phyloP scores from a whole-genome alignment of 352 stramenopile species.

The Peronospora destructor region DNA sequence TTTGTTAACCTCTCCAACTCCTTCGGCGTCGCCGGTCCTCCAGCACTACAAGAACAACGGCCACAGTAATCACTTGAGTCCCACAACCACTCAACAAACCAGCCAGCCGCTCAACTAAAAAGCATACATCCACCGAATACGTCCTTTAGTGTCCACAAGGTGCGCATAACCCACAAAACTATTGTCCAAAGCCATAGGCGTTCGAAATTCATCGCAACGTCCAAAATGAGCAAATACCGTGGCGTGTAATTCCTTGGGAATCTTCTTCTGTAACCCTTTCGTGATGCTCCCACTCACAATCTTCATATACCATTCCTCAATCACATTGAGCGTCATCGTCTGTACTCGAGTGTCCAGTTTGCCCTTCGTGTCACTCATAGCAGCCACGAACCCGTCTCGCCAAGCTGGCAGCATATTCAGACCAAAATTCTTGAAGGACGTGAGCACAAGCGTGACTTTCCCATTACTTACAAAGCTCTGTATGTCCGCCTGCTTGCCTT shows the following conservation, averaged over 20 bases:
- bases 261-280: conserved; percentile 49
- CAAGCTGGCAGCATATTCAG: conserved; percentile 76
- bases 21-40: conserved; percentile 49
- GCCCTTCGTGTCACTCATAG: conserved; percentile 29
- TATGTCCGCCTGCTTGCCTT: conserved; percentile 41
- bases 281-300: conserved; percentile 64
- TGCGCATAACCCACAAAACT: conserved; percentile 84
- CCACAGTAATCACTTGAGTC: conserved; percentile 7
- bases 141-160: conserved; percentile 70
- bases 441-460: conserved; percentile 68
- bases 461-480: conserved; percentile 41
- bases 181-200: conserved; percentile 72
- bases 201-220: conserved; percentile 76
- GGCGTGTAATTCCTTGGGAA: conserved; percentile 36
- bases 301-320: conserved; percentile 88
- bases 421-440: conserved; percentile 83
- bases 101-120: neutral
- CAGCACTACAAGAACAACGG: conserved; percentile 41
- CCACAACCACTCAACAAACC: neutral
- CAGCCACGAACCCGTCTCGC: conserved; percentile 51
- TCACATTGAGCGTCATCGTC: conserved; percentile 72
- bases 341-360: conserved; percentile 32
- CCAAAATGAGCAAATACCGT: conserved; percentile 66
- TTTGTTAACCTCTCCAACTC: conserved; percentile 57
- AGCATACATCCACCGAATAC: conserved; percentile 81